Evolutionary conservation across 192 early-diverging fungal genomes (phyloP).

Genomic region (Coemansia javaensis): DNA sequence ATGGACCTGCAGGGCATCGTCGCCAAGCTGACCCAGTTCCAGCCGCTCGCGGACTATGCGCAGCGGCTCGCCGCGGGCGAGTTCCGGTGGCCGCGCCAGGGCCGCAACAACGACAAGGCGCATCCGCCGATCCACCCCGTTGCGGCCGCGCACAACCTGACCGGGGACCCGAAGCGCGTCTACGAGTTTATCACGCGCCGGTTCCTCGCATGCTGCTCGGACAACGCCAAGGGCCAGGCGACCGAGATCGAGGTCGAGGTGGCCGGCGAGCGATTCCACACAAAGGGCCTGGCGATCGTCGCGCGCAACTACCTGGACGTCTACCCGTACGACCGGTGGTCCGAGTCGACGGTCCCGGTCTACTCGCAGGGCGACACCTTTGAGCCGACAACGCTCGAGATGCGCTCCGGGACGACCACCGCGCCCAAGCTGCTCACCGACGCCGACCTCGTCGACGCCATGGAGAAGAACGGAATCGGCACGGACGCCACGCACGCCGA

Average conservation of each 20-base stretch:
- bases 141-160: conserved; percentile 49
- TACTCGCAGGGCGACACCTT: conserved; percentile 68
- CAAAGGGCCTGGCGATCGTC: conserved; percentile 67
- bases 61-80: conserved; percentile 59
- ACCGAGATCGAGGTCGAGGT: conserved; percentile 70
- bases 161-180: conserved; percentile 64
- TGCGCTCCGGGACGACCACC: conserved; percentile 62
- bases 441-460: conserved; percentile 77
- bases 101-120: conserved; percentile 88
- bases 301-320: conserved; percentile 91
- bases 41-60: conserved; percentile 42
- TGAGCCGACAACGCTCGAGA: conserved; percentile 60
- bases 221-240: conserved; percentile 81
- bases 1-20: conserved; percentile 69
- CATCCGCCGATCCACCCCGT: conserved; percentile 98
- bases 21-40: conserved; percentile 56
- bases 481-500: conserved; percentile 97
- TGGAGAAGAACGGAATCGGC: conserved; percentile 94
- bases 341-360: conserved; percentile 62
- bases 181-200: conserved; percentile 86
- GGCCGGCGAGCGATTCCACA: conserved; percentile 67
- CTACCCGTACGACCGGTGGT: conserved; percentile 90
- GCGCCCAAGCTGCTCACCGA: conserved; percentile 77
- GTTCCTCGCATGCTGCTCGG: conserved; percentile 90
- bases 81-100: conserved; percentile 71